Conservation (phyloP, 1,139 yeast genomes). For the Spathaspora sp. region DNA sequence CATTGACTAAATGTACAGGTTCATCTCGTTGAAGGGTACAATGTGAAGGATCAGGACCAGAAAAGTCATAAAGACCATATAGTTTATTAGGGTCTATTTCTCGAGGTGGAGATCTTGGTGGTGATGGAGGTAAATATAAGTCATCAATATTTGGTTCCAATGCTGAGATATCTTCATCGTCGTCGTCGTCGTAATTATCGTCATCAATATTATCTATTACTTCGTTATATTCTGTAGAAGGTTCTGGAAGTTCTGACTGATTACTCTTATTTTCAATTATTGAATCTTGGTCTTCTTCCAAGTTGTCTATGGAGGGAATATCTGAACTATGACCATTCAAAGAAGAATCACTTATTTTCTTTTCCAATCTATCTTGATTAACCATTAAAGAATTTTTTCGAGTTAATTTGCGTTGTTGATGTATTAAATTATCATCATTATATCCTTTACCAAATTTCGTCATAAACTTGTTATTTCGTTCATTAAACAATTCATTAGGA, state of each 20-base stretch:
- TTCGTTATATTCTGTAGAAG: background rate
- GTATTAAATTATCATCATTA: constrained; percentile 18
- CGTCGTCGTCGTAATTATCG: constrained; percentile 2
- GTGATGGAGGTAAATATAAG: constrained; percentile 47
- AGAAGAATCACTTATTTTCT: constrained; percentile 5
- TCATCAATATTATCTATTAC: background rate
- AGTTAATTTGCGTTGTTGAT: constrained; percentile 7
- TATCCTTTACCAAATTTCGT: constrained; percentile 31
- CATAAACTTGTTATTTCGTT: constrained; percentile 33
- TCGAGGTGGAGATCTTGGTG: constrained; percentile 79
- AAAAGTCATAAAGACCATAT: constrained; percentile 83
- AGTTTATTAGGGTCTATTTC: constrained; percentile 83
- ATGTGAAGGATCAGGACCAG: constrained; percentile 94
- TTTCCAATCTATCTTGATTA: constrained; percentile 11
- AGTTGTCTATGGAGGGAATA: background rate
- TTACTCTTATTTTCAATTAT: background rate
- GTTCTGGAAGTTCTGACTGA: background rate
- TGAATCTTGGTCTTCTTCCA: background rate
- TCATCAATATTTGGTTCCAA: background rate
- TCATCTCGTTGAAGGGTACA: constrained; percentile 80
- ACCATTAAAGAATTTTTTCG: constrained; percentile 13
- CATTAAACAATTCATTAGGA: constrained; percentile 37
- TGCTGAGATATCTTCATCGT: background rate
- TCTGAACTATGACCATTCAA: background rate
- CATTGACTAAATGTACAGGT: constrained; percentile 78